Evolutionary conservation across 148 eudicot species (phyloP).

Genomic region (Rhododendron kiyosumense): DNA sequence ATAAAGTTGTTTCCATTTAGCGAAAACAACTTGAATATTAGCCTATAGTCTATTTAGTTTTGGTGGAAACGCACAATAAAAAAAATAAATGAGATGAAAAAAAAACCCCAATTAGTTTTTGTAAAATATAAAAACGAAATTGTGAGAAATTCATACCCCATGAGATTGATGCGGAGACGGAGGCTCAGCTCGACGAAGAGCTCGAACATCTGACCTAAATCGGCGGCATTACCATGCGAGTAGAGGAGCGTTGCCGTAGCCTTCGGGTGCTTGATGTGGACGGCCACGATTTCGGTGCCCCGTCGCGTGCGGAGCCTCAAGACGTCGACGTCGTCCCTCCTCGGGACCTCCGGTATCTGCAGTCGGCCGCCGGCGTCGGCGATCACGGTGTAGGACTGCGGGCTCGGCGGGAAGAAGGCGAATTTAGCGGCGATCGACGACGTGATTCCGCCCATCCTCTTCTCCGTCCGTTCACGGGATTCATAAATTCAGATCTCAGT

Average conservation of each 20-base stretch:
- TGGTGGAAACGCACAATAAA: background rate
- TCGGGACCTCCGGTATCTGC: slow-evolving; percentile 63
- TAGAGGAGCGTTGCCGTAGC: slow-evolving; percentile 74
- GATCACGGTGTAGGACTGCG: slow-evolving; percentile 83
- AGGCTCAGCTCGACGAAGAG: slow-evolving; percentile 76
- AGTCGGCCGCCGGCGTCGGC: slow-evolving; percentile 39
- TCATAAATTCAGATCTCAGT: slow-evolving; percentile 21
- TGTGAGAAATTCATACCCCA: slow-evolving; percentile 49
- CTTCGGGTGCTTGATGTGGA: slow-evolving; percentile 58
- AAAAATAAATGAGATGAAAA: background rate
- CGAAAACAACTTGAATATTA: too few relatives aligned
- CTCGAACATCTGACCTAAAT: slow-evolving; percentile 97
- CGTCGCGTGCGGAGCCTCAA: slow-evolving; percentile 59
- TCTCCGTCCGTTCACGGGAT: slow-evolving; percentile 13
- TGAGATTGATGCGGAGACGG: slow-evolving; percentile 75
- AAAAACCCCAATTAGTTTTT: background rate
- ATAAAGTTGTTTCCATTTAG: too few relatives aligned
- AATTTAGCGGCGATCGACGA: slow-evolving; percentile 96
- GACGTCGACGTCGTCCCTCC: slow-evolving; percentile 59
- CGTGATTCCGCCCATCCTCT: slow-evolving; percentile 80
- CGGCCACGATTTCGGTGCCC: slow-evolving; percentile 72
- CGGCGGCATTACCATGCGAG: slow-evolving; percentile 97
- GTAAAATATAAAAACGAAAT: background rate
- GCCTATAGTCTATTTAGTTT: background rate
- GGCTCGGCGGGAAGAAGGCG: slow-evolving; percentile 89